Percentiles rank a stretch among this genome's conserved stretches.
These are phyloP conservation scores for Ramaria rubella DNA, from an alignment of 768 basidiomycete species.

Conservation along the genomic window DNA sequence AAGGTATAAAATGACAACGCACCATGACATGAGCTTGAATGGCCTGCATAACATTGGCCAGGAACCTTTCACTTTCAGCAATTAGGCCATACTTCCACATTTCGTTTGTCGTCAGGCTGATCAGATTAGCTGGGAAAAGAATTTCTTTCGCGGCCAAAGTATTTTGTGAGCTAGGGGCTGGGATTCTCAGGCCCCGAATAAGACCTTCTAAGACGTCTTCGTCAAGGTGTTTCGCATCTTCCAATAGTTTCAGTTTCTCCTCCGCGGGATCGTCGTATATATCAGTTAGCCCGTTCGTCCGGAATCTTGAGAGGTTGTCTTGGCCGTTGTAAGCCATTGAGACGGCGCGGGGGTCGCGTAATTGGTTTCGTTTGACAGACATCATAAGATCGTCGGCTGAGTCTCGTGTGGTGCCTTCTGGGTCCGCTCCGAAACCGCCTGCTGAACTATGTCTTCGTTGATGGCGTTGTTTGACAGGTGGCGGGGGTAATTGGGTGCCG, in stretches of 20 bases:
- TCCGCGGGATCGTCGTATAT: slow-evolving; percentile 88
- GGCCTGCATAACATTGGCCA: slow-evolving; percentile 98
- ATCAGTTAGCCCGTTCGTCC: slow-evolving; percentile 56
- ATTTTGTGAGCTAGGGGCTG: slow-evolving; percentile 80
- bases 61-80: slow-evolving; percentile 92
- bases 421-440: slow-evolving; percentile 59
- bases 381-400: slow-evolving; percentile 75
- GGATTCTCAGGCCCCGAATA: slow-evolving; percentile 88
- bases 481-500: slow-evolving; percentile 20
- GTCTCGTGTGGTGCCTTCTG: slow-evolving; percentile 54
- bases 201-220: slow-evolving; percentile 90
- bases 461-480: slow-evolving; percentile 44
- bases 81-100: slow-evolving; percentile 99
- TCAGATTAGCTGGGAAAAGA: slow-evolving; percentile 96
- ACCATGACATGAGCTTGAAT: slow-evolving; percentile 98
- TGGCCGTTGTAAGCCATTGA: slow-evolving; percentile 85
- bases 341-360: slow-evolving; percentile 72
- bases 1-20: slow-evolving; percentile 26
- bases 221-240: slow-evolving; percentile 83
- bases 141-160: slow-evolving; percentile 96
- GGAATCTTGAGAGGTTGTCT: slow-evolving; percentile 61
- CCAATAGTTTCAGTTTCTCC: slow-evolving; percentile 91
- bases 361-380: slow-evolving; percentile 63
- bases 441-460: slow-evolving; percentile 85
- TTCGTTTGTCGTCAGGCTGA: slow-evolving; percentile 96